Conservation (phyloP, 2,329 filamentous ascomycete species). For the Dothideomycetidae sp. region DNA sequence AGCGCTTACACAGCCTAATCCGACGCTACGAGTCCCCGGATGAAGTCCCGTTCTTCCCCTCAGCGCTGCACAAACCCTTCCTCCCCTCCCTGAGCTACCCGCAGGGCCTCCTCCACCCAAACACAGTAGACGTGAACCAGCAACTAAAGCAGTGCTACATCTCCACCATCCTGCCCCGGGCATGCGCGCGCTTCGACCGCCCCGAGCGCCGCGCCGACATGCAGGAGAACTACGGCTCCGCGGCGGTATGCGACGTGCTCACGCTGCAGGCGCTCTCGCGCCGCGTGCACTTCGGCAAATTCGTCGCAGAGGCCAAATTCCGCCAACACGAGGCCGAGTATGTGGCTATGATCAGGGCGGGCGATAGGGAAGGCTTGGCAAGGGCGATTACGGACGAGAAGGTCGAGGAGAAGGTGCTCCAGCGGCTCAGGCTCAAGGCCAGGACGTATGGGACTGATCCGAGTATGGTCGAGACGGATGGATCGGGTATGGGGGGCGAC, state of each 20-base stretch:
- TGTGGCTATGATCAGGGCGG: conserved; percentile 65
- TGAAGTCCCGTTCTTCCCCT: conserved; percentile 93
- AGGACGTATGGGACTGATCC: conserved; percentile 90
- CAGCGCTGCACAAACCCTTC: conserved; percentile 62
- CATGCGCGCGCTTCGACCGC: conserved; percentile 64
- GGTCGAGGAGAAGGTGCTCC: conserved; percentile 84
- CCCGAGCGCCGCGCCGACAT: conserved; percentile 64
- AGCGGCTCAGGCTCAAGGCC: conserved; percentile 74
- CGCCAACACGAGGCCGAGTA: conserved; percentile 67
- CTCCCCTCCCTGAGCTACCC: conserved; percentile 84
- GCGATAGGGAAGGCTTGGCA: conserved; percentile 68
- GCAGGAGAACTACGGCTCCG: conserved; percentile 88
- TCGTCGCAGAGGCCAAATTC: conserved; percentile 95
- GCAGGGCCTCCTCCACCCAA: conserved; percentile 68
- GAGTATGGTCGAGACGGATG: conserved; percentile 29
- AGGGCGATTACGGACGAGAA: conserved; percentile 78
- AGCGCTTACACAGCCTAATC: conserved; percentile 80
- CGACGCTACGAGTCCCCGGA: conserved; percentile 92
- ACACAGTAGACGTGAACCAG: conserved; percentile 80
- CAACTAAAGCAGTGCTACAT: conserved; percentile 80
- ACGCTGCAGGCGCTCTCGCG: conserved; percentile 81
- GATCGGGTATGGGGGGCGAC: conserved; percentile 40
- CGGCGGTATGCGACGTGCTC: conserved; percentile 79
- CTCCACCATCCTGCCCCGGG: conserved; percentile 64
- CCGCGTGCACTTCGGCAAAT: conserved; percentile 94